Percentiles rank a stretch among this genome's conserved stretches.
phyloP scores from a whole-genome alignment of 116 monocot species.

The Phalaenopsis hybrid region DNA sequence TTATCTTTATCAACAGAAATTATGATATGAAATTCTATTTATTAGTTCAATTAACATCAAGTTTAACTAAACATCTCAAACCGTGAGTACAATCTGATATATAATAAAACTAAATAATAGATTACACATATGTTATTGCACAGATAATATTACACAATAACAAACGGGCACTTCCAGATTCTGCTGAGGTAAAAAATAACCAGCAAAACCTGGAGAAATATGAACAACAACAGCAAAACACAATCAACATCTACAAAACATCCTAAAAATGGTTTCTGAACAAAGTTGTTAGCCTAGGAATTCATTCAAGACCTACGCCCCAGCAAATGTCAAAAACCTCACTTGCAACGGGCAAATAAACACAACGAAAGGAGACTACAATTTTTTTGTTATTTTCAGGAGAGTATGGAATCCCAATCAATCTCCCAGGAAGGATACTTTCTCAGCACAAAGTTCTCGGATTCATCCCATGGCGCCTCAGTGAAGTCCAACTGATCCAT shows the following conservation, averaged over 20 bases:
- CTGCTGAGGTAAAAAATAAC: conserved; percentile 9
- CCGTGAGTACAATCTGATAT: not conserved
- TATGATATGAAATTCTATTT: too few species aligned
- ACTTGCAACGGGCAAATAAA: conserved; percentile 7
- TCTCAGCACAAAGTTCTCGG: conserved; percentile 29
- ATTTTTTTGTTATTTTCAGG: conserved; percentile 9
- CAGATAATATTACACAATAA: conserved; percentile 6
- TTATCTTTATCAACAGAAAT: too few species aligned
- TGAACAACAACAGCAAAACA: conserved; percentile 6
- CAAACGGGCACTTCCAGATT: not conserved
- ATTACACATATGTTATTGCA: conserved; percentile 4
- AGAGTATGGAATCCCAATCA: conserved; percentile 44
- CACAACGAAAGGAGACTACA: not conserved
- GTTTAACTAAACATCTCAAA: too few species aligned
- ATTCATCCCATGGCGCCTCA: conserved; percentile 45
- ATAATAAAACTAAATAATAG: not conserved
- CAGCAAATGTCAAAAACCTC: conserved; percentile 4
- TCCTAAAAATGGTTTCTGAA: not conserved
- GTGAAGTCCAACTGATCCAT: conserved; percentile 31
- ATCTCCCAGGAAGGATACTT: conserved; percentile 48
- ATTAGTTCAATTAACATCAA: too few species aligned
- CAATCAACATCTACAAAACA: not conserved
- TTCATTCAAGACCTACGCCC: not conserved
- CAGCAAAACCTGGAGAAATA: conserved; percentile 9
- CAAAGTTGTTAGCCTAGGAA: not conserved